Evolutionary conservation across 2,329 filamentous ascomycete species (phyloP).

Genomic region (Fusarium armeniacum): DNA sequence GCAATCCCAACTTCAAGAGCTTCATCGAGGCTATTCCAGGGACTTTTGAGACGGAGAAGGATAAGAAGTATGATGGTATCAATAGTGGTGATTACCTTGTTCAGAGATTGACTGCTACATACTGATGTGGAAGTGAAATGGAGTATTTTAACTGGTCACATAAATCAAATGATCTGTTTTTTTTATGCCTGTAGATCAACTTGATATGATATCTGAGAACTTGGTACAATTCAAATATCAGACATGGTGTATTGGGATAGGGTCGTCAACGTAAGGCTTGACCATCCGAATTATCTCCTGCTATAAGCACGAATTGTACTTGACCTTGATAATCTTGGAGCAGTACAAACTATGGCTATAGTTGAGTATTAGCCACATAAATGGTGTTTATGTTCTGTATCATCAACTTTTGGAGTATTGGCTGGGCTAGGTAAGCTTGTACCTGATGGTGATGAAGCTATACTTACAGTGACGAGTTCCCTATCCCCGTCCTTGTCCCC

Average conservation of each 20-base stretch:
- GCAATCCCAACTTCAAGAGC: conserved; percentile 84
- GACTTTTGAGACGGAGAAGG: conserved; percentile 73
- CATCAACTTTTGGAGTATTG: background rate
- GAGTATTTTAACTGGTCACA: background rate
- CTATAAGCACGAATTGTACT: background rate
- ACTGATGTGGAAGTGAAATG: conserved; percentile 57
- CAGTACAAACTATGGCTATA: background rate
- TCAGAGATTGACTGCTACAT: conserved; percentile 81
- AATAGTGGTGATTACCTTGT: conserved; percentile 86
- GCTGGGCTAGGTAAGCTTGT: background rate
- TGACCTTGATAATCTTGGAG: background rate
- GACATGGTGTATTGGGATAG: background rate
- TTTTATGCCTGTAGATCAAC: background rate
- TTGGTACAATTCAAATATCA: background rate
- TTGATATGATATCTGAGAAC: background rate
- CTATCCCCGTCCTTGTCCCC: conserved; percentile 16
- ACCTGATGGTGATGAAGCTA: background rate
- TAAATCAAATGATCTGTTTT: background rate
- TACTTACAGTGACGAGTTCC: background rate
- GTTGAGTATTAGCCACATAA: background rate
- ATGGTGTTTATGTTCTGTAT: background rate
- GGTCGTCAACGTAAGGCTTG: background rate
- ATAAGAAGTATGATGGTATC: conserved; percentile 85
- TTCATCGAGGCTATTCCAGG: conserved; percentile 85
- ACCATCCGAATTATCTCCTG: no score